Base-by-base conservation (phyloP, 1,284 basidiomycete species). In the Stygiomarasmius scandens region DNA sequence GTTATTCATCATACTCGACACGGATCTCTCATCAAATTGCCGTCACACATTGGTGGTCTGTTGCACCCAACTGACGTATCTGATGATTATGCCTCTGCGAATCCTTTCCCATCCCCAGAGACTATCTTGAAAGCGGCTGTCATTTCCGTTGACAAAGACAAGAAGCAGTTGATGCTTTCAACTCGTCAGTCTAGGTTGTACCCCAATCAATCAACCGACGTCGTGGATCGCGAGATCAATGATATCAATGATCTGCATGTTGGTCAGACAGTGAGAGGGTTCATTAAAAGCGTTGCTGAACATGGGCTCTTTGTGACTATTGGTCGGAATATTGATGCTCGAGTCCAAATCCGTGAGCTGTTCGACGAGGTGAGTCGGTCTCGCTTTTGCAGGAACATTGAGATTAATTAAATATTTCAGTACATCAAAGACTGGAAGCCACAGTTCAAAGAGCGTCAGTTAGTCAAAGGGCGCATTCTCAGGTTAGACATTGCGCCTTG, bases 371-470 rank as follows among this genome's bases (percentile, higher is more conserved):
- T 95, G 61, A 57, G 85, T 67, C 49, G 9, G 11, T 25, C 48
- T 46, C 50, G 8, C 29, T 34, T 41, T 29, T n/a, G n/a, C n/a
- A 41, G 38, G 32, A 53, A 5, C 43, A 25, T 23, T 49, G 4
- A 55, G 32, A 54, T 19, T 20, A 29, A 54, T 29, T 55, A 20
- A 61, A 60, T 59, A 63, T 45, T 59, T 38, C 45, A 96, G 92
- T 97, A 85, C 71, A 85, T 97, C 63, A 96, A 98, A 73, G 96
- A 98, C 54, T 99, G 96, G 96, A 90, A 96, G 74, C 75, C 81
- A 34, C 83, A 81, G 3, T 98, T 98, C 72, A 76, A 84, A 58
- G 77, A 83, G 45, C 89, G 93, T 64, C 94, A 98, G 67, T 73
- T 98, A 3, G 94, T 98, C 19, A 86, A 86, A 58, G 96, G 95